Evolutionary conservation across 441 rosid species (phyloP), one percentile per base, ranked within the genome.

Genomic region (Erodium texanum): DNA sequence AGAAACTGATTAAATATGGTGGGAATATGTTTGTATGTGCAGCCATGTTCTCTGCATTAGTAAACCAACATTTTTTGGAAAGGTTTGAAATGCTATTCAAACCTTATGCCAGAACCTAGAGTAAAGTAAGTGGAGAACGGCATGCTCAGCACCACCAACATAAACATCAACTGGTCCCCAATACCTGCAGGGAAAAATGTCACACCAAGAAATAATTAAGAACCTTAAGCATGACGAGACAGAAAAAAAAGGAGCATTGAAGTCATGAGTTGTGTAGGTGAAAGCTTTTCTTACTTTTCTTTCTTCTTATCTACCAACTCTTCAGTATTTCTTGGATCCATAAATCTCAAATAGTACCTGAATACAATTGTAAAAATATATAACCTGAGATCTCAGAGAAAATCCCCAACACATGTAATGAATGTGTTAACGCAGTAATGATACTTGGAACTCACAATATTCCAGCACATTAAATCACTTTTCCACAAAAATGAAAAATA

Each of bases 71-170:
- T 12, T 14, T 14, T 48, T 48, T 48, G 54, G 7, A 34, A 10
- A 34, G 18, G 54, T 22, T 20, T 54, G 16, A 24, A 18, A 66
- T 29, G 68, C 66, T 15, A 72, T 20, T 18, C 52, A 18, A 69
- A 93, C 99, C 96, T 91, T 93, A 86, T 93, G 99, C 99, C 97
- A 93, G 86, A 93, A 93, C 82, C 99, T 89, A 41, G 97, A 76
- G 73, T 93, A 93, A 68, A 93, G 96, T 70, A 91, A 85, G 81
- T 93, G 99, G 68, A 93, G 92, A 74, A 93, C 97, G 38, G 99
- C 99, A 82, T 93, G 99, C 71, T 93, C 99, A 78, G 99, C 97
- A 72, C 99, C 99, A 48, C 96, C 99, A 36, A 93, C 89, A 72
- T 93, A 93, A 72, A 93, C 86, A 76, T 93, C 99, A 75, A 93